Evolutionary conservation across 805 yeast genomes (phyloP), one percentile per base, ranked within the genome.

Genomic region (Teunomyces panamensis): DNA sequence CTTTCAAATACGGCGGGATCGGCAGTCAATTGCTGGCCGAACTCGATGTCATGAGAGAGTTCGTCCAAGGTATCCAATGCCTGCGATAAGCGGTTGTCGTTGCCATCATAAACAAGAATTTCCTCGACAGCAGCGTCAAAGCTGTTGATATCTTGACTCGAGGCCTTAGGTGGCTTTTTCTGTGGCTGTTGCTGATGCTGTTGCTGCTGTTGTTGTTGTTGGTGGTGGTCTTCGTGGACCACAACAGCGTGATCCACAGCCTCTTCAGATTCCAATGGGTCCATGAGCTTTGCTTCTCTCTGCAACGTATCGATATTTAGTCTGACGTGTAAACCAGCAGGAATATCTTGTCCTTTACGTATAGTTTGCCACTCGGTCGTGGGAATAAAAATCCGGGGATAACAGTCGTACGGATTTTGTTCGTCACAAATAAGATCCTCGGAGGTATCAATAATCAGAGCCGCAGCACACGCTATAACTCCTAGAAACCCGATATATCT

Each of bases 321-420:
- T 53, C 88, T 74, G 9, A 90, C 80, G 63, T 87, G 91, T 30
- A 87, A 65, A 0, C 97, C 98, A 5, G 79, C 79, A 0, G 97
- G 96, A 3, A 91, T 74, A 6, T 78, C 74, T 58, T 89, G 96
- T n/a, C 84, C 89, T 42, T 79, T 84, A 54, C 68, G 73, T 4
- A 91, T 78, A 1, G 60, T 59, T 67, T 83, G 81, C 96, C 96
- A 91, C 53, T 85, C 80, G 1, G 60, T 51, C 0, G 83, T 65
- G 1, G 97, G 87, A 33, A 65, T 78, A 59, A 90, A 89, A 2
- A 78, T 51, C 37, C 67, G 66, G 1, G 88, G 86, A 57, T 86
- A 86, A 57, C 92, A 87, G 50, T 81, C 78, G 1, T 57, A 49
- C 1, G 74, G 69, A 44, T 74, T 68, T 2, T 63, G 57, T 16